Evolutionary conservation across 768 basidiomycete species (phyloP).

Genomic region (Podaxis sp.): DNA sequence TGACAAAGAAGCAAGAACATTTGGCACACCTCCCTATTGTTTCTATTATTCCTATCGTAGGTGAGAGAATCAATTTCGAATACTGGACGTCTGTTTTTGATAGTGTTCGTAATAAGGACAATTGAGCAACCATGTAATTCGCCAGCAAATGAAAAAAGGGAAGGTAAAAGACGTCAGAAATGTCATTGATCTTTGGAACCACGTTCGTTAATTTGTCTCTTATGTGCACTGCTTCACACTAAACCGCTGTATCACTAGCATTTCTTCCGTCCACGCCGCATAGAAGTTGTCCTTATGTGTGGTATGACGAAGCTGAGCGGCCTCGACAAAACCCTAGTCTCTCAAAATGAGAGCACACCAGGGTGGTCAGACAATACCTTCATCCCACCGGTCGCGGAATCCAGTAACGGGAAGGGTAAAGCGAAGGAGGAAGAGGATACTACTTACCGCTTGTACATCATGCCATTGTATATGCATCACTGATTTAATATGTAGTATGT

Average conservation of each 20-base stretch:
- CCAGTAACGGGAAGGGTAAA: conserved; percentile 4
- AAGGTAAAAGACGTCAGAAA: conserved; percentile 40
- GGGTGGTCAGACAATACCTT: conserved; percentile 32
- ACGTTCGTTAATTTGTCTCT: conserved; percentile 22
- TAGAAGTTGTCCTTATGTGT: conserved; percentile 41
- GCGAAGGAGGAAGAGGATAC: conserved; percentile 7
- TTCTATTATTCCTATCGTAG: conserved; percentile 6
- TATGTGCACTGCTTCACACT: background rate
- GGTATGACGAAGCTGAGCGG: conserved; percentile 26
- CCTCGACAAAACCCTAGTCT: conserved; percentile 17
- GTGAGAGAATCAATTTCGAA: background rate
- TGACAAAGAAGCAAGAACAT: background rate
- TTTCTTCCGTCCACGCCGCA: conserved; percentile 47
- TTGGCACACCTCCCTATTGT: conserved; percentile 2
- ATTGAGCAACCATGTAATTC: conserved; percentile 27
- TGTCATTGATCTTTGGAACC: conserved; percentile 50
- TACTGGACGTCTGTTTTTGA: background rate
- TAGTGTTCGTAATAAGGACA: conserved; percentile 15
- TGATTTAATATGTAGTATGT: background rate
- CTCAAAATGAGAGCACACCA: conserved; percentile 19
- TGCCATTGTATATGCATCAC: conserved; percentile 7
- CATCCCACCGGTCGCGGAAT: conserved; percentile 26
- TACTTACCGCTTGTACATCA: conserved; percentile 17
- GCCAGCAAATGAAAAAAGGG: conserved; percentile 27
- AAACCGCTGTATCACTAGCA: conserved; percentile 32